Evolutionary conservation across 305 asterid species (phyloP).

Genomic region (Rubia peregrina): DNA sequence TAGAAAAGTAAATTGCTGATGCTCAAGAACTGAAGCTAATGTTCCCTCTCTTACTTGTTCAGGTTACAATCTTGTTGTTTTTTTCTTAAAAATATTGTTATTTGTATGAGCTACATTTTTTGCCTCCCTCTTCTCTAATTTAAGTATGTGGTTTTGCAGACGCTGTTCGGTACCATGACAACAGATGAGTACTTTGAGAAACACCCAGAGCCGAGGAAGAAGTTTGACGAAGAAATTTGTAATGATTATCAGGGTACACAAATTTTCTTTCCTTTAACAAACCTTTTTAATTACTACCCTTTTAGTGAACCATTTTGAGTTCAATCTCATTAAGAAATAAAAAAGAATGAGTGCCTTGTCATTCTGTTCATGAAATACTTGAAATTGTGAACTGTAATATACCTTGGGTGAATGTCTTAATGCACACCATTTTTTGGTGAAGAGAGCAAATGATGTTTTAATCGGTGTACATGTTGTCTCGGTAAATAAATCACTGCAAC

Average conservation of each 20-base stretch:
- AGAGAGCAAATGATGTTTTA: slow-evolving; percentile 6
- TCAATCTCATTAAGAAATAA: slow-evolving; percentile 43
- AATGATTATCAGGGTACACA: slow-evolving; percentile 94
- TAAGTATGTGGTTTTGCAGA: slow-evolving; percentile 41
- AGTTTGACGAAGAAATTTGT: slow-evolving; percentile 92
- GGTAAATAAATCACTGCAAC: too few relatives aligned
- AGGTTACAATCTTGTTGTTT: background rate
- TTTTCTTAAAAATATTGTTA: too few relatives aligned
- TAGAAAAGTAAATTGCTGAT: slow-evolving; percentile 79
- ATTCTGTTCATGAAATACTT: slow-evolving; percentile 20
- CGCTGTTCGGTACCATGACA: slow-evolving; percentile 80
- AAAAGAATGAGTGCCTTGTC: slow-evolving; percentile 16
- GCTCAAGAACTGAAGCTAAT: slow-evolving; percentile 42
- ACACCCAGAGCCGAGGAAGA: slow-evolving; percentile 94
- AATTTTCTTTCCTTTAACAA: slow-evolving; percentile 19
- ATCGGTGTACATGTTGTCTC: background rate
- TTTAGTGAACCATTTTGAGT: slow-evolving; percentile 24
- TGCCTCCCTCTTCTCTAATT: background rate
- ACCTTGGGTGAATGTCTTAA: slow-evolving; percentile 13
- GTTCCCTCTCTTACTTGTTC: background rate
- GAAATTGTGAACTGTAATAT: slow-evolving; percentile 19
- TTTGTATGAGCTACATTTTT: background rate
- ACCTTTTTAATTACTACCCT: slow-evolving; percentile 17
- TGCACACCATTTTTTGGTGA: slow-evolving; percentile 16
- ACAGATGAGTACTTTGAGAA: slow-evolving; percentile 94